Conservation (phyloP, 305 asterid species). For the Vinca major region DNA sequence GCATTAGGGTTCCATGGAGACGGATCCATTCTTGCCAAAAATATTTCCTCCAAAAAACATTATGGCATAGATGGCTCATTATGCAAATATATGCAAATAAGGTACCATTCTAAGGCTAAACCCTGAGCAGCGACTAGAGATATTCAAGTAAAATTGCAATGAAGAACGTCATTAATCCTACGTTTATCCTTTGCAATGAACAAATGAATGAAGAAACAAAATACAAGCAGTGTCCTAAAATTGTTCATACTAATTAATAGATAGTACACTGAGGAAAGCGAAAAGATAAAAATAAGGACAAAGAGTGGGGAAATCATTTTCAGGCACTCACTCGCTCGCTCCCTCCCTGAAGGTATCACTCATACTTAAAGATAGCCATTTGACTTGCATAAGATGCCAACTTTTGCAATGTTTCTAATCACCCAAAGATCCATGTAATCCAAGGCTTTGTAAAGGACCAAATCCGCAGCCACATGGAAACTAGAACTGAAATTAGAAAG, state of each 20-base stretch:
- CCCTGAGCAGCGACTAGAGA: neutral
- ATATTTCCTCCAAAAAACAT: too few species aligned
- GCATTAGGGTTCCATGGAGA: too few species aligned
- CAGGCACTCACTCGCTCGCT: neutral
- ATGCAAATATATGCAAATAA: too few species aligned
- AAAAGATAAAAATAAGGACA: neutral
- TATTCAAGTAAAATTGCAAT: neutral
- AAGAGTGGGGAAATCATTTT: neutral
- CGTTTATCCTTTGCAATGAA: neutral
- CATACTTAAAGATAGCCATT: neutral
- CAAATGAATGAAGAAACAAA: neutral
- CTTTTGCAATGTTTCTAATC: neutral
- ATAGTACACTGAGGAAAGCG: slow-evolving; percentile 3
- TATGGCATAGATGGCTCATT: too few species aligned
- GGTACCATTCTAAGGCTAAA: too few species aligned
- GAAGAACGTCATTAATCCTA: neutral
- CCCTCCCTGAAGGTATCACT: neutral
- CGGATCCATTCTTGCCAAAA: too few species aligned
- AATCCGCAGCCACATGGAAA: slow-evolving; percentile 1
- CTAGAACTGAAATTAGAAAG: neutral
- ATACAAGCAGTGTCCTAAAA: neutral
- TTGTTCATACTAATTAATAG: neutral
- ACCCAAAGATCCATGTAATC: slow-evolving; percentile 1
- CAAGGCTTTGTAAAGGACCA: neutral
- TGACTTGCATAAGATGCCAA: neutral